Percentiles rank a stretch among this genome's conserved stretches.
These are phyloP conservation scores for Acidomyces sp. DNA, from an alignment of 495 filamentous ascomycete species.

Conservation along the genomic window DNA sequence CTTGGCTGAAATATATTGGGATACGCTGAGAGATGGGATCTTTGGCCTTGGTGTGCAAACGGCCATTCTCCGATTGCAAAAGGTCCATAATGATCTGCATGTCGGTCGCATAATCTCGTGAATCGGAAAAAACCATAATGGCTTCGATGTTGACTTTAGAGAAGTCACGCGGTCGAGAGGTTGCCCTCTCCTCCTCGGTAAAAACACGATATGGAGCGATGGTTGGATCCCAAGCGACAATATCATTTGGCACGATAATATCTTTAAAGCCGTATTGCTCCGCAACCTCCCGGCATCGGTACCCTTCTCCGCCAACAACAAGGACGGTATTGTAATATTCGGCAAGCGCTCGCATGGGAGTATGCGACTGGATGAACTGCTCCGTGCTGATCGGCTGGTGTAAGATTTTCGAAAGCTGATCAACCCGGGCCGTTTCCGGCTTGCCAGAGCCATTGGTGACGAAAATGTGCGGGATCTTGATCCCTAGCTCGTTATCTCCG, in stretches of 20 bases:
- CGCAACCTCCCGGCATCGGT: constrained; percentile 52
- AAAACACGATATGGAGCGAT: constrained; percentile 50
- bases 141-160: constrained; percentile 60
- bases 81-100: constrained; percentile 78
- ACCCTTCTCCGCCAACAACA: constrained; percentile 53
- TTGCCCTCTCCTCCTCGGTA: constrained; percentile 45
- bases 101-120: constrained; percentile 71
- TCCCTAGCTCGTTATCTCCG: constrained; percentile 53
- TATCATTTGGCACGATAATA: constrained; percentile 53
- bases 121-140: constrained; percentile 72
- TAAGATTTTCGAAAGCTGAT: constrained; percentile 47
- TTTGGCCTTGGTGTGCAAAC: constrained; percentile 50
- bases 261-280: constrained; percentile 54
- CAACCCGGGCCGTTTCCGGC: constrained; percentile 42
- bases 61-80: constrained; percentile 59
- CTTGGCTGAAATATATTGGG: constrained; percentile 65
- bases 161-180: constrained; percentile 50
- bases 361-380: constrained; percentile 57
- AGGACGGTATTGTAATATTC: constrained; percentile 54
- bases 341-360: constrained; percentile 51
- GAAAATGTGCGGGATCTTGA: constrained; percentile 61
- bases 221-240: constrained; percentile 45
- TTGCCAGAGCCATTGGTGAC: constrained; percentile 56
- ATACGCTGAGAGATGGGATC: constrained; percentile 56
- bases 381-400: constrained; percentile 47